Evolutionary conservation across 306 rosid species (phyloP).

Genomic region (Sesbania bispinosa): DNA sequence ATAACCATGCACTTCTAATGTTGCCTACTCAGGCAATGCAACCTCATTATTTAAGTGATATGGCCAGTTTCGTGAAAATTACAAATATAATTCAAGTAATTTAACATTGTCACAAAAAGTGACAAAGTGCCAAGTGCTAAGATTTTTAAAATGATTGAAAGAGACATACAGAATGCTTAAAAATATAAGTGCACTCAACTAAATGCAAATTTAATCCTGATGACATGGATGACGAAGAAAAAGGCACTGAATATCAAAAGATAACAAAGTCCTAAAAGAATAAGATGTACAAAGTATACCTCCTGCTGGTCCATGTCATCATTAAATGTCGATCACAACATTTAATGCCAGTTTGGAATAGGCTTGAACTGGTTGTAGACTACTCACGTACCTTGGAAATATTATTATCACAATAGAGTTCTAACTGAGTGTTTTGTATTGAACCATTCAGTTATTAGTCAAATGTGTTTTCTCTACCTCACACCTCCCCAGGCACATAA

Average conservation of each 20-base stretch:
- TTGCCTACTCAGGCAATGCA: not conserved
- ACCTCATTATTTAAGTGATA: not conserved
- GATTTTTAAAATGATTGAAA: not conserved
- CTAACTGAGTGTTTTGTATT: too few species aligned
- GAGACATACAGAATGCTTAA: not conserved
- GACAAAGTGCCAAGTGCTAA: too few species aligned
- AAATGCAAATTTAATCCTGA: not conserved
- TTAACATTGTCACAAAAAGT: too few species aligned
- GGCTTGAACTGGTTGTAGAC: too few species aligned
- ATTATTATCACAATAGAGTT: too few species aligned
- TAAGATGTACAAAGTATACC: not conserved
- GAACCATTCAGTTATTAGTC: too few species aligned
- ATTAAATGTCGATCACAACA: too few species aligned
- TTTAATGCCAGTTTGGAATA: too few species aligned
- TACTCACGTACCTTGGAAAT: too few species aligned
- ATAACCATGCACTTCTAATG: not conserved
- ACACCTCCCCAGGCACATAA: too few species aligned
- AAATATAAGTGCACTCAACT: not conserved
- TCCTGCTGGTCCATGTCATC: not conserved
- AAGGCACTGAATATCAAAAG: not conserved
- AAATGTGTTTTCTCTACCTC: too few species aligned
- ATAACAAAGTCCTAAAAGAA: not conserved
- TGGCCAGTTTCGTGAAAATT: not conserved
- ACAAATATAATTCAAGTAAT: not conserved
- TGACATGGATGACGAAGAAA: not conserved